Percentiles rank a stretch among this genome's conserved stretches.
phyloP scores from a whole-genome alignment of 306 rosid genomes.

The Gastrolobium bilobum region DNA sequence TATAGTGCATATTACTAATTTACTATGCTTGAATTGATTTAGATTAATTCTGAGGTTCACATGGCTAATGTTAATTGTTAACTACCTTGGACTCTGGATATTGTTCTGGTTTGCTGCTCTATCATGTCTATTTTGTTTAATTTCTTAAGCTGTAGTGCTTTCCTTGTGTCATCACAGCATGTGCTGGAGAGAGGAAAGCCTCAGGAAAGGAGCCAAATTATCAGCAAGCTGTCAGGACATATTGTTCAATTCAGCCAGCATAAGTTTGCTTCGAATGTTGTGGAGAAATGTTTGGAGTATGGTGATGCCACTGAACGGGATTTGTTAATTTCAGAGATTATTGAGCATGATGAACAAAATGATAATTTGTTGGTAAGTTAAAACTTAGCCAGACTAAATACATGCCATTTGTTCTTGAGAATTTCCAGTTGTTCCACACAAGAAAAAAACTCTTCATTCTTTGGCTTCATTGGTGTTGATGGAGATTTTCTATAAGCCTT shows the following conservation, averaged over 20 bases:
- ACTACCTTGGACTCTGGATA: neutral
- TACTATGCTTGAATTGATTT: neutral
- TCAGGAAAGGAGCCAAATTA: slow-evolving; percentile 69
- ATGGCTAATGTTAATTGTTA: neutral
- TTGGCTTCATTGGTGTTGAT: slow-evolving; percentile 16
- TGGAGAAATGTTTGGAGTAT: slow-evolving; percentile 84
- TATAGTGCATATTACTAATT: neutral
- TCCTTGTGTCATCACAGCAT: slow-evolving; percentile 61
- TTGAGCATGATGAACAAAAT: slow-evolving; percentile 66
- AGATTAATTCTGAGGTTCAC: slow-evolving; percentile 16
- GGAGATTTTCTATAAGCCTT: neutral
- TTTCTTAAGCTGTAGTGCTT: neutral
- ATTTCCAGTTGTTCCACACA: slow-evolving; percentile 11
- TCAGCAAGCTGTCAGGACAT: slow-evolving; percentile 62
- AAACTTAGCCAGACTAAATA: slow-evolving; percentile 12
- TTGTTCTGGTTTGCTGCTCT: slow-evolving; percentile 11
- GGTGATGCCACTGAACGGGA: slow-evolving; percentile 71
- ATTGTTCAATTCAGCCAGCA: slow-evolving; percentile 78
- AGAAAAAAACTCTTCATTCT: slow-evolving; percentile 11
- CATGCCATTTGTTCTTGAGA: slow-evolving; percentile 25
- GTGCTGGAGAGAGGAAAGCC: slow-evolving; percentile 70
- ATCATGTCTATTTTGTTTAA: slow-evolving; percentile 14
- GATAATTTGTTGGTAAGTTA: slow-evolving; percentile 69
- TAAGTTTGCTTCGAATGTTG: slow-evolving; percentile 84
- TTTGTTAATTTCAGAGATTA: slow-evolving; percentile 71